Evolutionary conservation across 352 stramenopile genomes (phyloP).

Genomic region (Pythium phragmiticola): DNA sequence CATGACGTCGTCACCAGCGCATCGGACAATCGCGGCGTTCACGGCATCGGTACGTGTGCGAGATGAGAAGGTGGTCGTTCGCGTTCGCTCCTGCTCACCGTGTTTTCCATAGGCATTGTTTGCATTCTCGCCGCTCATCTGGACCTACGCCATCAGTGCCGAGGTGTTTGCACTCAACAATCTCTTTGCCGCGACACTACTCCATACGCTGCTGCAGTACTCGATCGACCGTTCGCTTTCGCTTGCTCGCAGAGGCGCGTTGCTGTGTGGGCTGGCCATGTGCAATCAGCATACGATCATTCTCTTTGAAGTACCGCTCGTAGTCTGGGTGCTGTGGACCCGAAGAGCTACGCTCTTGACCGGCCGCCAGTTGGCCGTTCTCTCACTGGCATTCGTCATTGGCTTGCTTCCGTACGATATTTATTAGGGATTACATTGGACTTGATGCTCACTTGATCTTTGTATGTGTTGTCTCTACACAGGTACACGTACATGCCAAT

Average conservation of each 20-base stretch:
- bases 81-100: neutral
- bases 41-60: constrained; percentile 44
- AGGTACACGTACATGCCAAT: constrained; percentile 83
- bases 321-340: constrained; percentile 71
- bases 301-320: constrained; percentile 89
- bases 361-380: constrained; percentile 36
- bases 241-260: constrained; percentile 62
- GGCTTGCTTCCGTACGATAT: constrained; percentile 79
- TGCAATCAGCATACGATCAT: constrained; percentile 97
- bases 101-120: constrained; percentile 56
- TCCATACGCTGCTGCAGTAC: constrained; percentile 66
- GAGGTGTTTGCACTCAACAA: constrained; percentile 98
- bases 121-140: constrained; percentile 92
- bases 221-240: constrained; percentile 19
- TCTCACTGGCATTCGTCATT: constrained; percentile 60
- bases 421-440: neutral
- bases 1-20: neutral
- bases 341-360: constrained; percentile 29
- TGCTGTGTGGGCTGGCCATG: constrained; percentile 90
- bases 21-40: constrained; percentile 40
- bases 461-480: neutral
- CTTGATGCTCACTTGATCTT: neutral
- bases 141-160: constrained; percentile 92
- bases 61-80: neutral
- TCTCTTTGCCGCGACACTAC: constrained; percentile 80